Conservation (phyloP, 371 early-diverging fungal species). For the Mycotypha africana region DNA sequence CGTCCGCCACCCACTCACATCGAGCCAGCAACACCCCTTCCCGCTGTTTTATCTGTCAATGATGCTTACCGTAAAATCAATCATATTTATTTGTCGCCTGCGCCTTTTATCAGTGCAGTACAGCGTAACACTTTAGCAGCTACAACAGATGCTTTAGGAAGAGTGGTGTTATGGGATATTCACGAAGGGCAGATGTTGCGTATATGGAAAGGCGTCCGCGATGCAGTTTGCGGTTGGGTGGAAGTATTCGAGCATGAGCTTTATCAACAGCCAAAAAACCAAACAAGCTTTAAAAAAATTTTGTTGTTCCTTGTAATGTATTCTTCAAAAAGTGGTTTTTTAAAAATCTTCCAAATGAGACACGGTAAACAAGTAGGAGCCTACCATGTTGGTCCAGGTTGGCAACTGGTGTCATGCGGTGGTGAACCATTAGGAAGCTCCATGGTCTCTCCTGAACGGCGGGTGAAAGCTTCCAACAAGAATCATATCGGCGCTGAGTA, state of each 20-base stretch:
- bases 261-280: neutral
- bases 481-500: conserved; percentile 12
- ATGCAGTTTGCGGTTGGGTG: conserved; percentile 62
- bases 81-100: conserved; percentile 42
- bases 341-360: conserved; percentile 56
- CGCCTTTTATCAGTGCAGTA: conserved; percentile 32
- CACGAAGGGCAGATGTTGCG: conserved; percentile 53
- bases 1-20: conserved; percentile 35
- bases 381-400: conserved; percentile 53
- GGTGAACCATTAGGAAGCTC: conserved; percentile 36
- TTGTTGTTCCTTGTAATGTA: conserved; percentile 54
- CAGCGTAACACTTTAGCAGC: conserved; percentile 49
- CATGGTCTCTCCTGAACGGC: conserved; percentile 31
- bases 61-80: conserved; percentile 49
- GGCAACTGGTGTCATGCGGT: conserved; percentile 43
- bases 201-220: conserved; percentile 67
- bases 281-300: conserved; percentile 11
- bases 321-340: conserved; percentile 50
- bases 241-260: conserved; percentile 30
- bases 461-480: conserved; percentile 12
- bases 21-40: conserved; percentile 53
- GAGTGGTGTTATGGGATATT: conserved; percentile 60
- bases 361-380: conserved; percentile 58
- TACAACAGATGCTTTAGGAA: conserved; percentile 55
- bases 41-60: conserved; percentile 33